Base-by-base conservation (phyloP, 2,329 filamentous ascomycete genomes). In the Nakataea oryzae region DNA sequence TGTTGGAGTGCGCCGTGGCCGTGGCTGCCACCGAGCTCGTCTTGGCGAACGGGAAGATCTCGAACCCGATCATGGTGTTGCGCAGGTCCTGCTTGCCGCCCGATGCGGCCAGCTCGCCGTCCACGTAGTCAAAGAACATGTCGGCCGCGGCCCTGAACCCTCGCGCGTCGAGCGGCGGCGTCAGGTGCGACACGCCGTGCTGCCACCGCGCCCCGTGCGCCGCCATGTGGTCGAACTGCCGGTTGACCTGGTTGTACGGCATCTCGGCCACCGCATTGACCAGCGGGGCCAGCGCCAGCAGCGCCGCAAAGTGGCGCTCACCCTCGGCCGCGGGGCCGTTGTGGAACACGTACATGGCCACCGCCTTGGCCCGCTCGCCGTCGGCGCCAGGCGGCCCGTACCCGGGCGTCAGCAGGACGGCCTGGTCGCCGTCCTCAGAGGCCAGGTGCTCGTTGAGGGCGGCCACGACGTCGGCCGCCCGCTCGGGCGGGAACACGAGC, bases 211-310 rank as follows among this genome's bases (percentile, higher is more conserved):
- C n/a, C 47, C 59, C 41, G 59, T 34, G 30, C n/a, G 7, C 27
- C 50, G 26, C 1, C 4, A 41, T 14, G 6, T 32, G 17, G 29
- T 60, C 59, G 54, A 72, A 67, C 0, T 74, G 64, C 3, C 67
- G 70, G 65, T 81, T 81, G 58, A 76, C 67, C 27, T 69, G 66
- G 1, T 71, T 68, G 64, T 80, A 80, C 0, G 78, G 76, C 62
- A 78, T 73, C 66, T 73, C 71, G 14, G 68, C 68, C 14, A 74
- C 67, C 3, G 74, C 71, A 61, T 78, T 74, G 13, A 73, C 63
- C 13, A 75, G 62, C 0, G 77, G 71, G 0, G 70, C 67, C 2
- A 79, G 65, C 7, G 73, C 71, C 1, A 79, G 67, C 0, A 80
- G 62, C 0, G 69, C 67, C 7, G 71, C 69, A 63, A 73, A 80